These are phyloP conservation scores for Samsoniella hepiali DNA, from an alignment of 2,329 filamentous ascomycete genomes.

Conservation along the genomic window DNA sequence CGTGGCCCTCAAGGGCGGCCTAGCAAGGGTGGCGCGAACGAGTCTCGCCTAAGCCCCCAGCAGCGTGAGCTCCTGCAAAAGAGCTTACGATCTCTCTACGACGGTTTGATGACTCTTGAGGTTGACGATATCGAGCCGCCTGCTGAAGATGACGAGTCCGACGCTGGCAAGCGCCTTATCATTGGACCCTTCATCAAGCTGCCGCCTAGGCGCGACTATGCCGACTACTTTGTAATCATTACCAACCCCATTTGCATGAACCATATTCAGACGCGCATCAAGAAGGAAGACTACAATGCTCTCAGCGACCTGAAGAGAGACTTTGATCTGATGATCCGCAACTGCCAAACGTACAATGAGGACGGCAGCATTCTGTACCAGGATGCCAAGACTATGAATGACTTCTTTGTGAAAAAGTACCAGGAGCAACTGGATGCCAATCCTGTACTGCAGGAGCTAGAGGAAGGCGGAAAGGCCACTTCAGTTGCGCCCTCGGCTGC, in stretches of 20 bases:
- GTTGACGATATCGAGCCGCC: constrained; percentile 65
- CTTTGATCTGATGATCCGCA: constrained; percentile 78
- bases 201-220: constrained; percentile 83
- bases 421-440: constrained; percentile 53
- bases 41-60: constrained; percentile 56
- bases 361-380: constrained; percentile 88
- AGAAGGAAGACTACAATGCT: constrained; percentile 86
- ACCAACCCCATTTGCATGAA: constrained; percentile 93
- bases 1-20: constrained; percentile 66
- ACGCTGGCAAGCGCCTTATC: constrained; percentile 68
- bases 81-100: constrained; percentile 73
- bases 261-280: constrained; percentile 90
- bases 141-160: constrained; percentile 56
- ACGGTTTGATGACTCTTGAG: constrained; percentile 79
- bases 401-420: constrained; percentile 54
- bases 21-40: constrained; percentile 50
- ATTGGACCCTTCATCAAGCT: constrained; percentile 94
- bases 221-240: constrained; percentile 94
- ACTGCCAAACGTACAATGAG: constrained; percentile 95
- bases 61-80: constrained; percentile 76
- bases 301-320: constrained; percentile 79
- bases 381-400: constrained; percentile 88
- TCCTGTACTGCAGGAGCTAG: constrained; percentile 54
- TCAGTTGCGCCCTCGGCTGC: constrained; percentile 52
- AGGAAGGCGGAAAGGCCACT: constrained; percentile 42